A percentile compares a stretch with the other conserved stretches of the same genome.
Evolutionary conservation across 805 yeast species (phyloP).

Genomic region (Allodekkera sacchari): DNA sequence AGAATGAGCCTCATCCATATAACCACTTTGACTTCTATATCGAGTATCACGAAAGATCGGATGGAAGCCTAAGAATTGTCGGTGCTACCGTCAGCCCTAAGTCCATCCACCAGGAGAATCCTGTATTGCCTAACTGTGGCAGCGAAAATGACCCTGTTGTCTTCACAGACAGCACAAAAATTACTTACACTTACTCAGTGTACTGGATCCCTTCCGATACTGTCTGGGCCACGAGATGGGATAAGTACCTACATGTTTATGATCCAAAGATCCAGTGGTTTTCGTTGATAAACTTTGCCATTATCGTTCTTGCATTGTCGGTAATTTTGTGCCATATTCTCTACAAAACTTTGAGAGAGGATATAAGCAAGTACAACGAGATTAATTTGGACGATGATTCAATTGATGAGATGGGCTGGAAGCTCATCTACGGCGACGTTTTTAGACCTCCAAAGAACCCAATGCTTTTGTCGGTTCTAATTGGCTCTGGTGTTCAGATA

Average conservation of each 20-base stretch:
- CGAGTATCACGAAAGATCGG: conserved; percentile 74
- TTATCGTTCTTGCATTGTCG: conserved; percentile 71
- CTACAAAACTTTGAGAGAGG: conserved; percentile 71
- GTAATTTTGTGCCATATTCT: conserved; percentile 72
- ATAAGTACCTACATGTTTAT: conserved; percentile 82
- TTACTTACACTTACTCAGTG: conserved; percentile 82
- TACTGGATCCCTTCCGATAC: conserved; percentile 60
- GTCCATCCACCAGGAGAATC: conserved; percentile 31
- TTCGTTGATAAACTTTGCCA: conserved; percentile 77
- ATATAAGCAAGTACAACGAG: conserved; percentile 82
- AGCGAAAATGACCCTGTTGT: conserved; percentile 32
- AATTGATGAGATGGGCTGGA: conserved; percentile 96
- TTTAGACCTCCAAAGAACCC: conserved; percentile 74
- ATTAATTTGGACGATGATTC: conserved; percentile 80
- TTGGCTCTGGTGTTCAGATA: conserved; percentile 85
- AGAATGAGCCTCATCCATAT: conserved; percentile 46
- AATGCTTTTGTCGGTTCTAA: conserved; percentile 65
- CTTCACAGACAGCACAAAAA: conserved; percentile 44
- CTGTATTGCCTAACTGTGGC: conserved; percentile 13
- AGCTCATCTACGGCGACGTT: conserved; percentile 89
- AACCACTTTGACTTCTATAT: conserved; percentile 76
- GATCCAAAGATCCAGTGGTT: conserved; percentile 96
- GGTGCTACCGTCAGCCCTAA: conserved; percentile 76
- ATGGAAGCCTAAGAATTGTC: conserved; percentile 72
- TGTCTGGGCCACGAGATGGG: conserved; percentile 99